Base-by-base conservation (phyloP, 331 rosid species). In the Saraca asoca region DNA sequence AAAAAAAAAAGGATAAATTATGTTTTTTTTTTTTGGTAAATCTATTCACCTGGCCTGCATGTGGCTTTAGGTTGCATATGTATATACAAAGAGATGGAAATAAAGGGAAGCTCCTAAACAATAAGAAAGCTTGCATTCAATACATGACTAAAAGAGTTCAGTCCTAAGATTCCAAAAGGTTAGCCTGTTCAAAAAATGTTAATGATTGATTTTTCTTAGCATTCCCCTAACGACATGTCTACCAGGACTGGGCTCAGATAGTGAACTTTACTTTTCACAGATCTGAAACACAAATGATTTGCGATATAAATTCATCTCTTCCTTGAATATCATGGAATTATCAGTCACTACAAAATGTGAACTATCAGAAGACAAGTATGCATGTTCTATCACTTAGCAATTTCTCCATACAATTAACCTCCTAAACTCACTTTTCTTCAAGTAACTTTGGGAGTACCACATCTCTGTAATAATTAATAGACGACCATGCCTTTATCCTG, bases 401-500 rank as follows among this genome's bases (percentile, higher is more conserved):
- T 13, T 34, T 51, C 71, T 50, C 63, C 60, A 62, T 39, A 62
- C 52, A 64, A 17, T 43, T 20, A 66, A 58, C 48, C 66, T 60
- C 67, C 15, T 18, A 51, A 2, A 76, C 96, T 88, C 82, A 94
- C 99, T 77, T 79, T 82, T 94, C 99, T 78, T 94, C 99, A 72
- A 94, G 95, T 72, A 94, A 81, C 82, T 81, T 85, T 24, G 99
- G 99, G 62, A 90, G 97, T 38, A 94, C 94, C 12, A 79, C 81
- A 53, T 94, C 99, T 78, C 59, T 75, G 69, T 94, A 94, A 73
- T 88, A 90, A 52, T 82, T 78, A 77, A 90, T 79, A 70, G 99
- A 72, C n/a, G 99, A 86, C 91, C 95, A 88, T 42, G 99, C 99
- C 80, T 94, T 94, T 69, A 94, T 85, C 76, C 91, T 90, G 88